Evolutionary conservation across 805 yeast species (phyloP).

Genomic region (Starmerella sp.): DNA sequence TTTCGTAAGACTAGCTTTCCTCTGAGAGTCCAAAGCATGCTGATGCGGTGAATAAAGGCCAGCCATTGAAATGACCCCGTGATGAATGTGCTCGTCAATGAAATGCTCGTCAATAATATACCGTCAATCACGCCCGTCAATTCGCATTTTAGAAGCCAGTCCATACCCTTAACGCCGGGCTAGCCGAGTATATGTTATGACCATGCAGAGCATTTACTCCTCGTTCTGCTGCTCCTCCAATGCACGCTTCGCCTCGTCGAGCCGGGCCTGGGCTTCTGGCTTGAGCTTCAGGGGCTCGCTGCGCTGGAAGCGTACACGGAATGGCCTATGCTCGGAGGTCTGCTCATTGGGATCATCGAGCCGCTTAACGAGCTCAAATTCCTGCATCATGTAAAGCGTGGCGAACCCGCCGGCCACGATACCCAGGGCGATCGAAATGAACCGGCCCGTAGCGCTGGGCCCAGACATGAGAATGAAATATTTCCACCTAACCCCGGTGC

Average conservation of each 20-base stretch:
- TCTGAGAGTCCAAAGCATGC: too few species aligned
- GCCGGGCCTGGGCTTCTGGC: conserved; percentile 23
- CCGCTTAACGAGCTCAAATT: conserved; percentile 26
- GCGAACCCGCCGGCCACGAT: conserved; percentile 22
- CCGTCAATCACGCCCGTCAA: too few species aligned
- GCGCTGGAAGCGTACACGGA: conserved; percentile 24
- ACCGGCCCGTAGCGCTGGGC: conserved; percentile 25
- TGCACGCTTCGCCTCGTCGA: conserved; percentile 3
- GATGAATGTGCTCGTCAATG: too few species aligned
- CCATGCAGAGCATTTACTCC: neutral
- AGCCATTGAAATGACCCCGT: too few species aligned
- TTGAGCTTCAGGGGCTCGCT: conserved; percentile 25
- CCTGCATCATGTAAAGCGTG: conserved; percentile 23
- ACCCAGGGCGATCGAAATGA: conserved; percentile 25
- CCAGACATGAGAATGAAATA: conserved; percentile 11
- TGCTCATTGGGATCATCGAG: conserved; percentile 25
- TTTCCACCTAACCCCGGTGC: conserved; percentile 1
- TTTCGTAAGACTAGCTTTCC: too few species aligned
- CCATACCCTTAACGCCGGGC: too few species aligned
- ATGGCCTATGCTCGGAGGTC: conserved; percentile 20
- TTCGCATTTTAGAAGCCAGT: too few species aligned
- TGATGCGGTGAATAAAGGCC: too few species aligned
- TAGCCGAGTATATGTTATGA: too few species aligned
- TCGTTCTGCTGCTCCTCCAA: neutral
- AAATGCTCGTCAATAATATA: too few species aligned